phyloP scores from a whole-genome alignment of 2,329 filamentous ascomycete genomes.

The Ascomycota sp. region DNA sequence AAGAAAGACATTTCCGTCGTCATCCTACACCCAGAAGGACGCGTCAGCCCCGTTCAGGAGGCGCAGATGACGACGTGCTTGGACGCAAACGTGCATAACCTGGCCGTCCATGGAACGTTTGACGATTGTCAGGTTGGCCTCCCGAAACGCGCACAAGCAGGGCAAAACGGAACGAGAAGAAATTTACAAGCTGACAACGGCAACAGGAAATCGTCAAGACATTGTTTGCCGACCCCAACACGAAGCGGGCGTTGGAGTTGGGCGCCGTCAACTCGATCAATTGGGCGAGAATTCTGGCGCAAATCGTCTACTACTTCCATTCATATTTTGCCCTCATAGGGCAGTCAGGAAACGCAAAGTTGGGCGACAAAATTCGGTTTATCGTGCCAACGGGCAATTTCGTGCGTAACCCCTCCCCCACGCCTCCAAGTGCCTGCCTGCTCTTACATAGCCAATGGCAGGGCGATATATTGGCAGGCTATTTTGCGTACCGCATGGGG shows the following conservation, averaged over 20 bases:
- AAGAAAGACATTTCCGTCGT: slow-evolving; percentile 96
- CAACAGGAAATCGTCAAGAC: slow-evolving; percentile 73
- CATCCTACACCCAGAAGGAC: slow-evolving; percentile 82
- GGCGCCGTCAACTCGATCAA: slow-evolving; percentile 96
- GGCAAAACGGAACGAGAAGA: too few relatives aligned
- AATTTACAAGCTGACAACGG: too few relatives aligned
- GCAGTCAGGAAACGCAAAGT: slow-evolving; percentile 35
- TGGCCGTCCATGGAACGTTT: slow-evolving; percentile 37
- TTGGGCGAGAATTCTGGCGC: slow-evolving; percentile 82
- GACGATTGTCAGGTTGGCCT: slow-evolving; percentile 27
- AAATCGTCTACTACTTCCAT: slow-evolving; percentile 94
- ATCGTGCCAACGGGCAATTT: slow-evolving; percentile 95
- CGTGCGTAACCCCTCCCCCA: too few relatives aligned
- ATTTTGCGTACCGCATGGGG: slow-evolving; percentile 81
- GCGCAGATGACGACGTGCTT: slow-evolving; percentile 92
- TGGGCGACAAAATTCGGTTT: slow-evolving; percentile 55
- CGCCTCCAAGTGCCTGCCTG: too few relatives aligned
- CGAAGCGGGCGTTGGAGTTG: slow-evolving; percentile 65
- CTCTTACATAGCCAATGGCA: too few relatives aligned
- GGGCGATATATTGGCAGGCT: slow-evolving; percentile 74
- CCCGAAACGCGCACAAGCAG: too few relatives aligned
- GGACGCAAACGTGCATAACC: slow-evolving; percentile 81
- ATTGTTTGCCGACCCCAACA: slow-evolving; percentile 67
- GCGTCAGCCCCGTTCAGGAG: slow-evolving; percentile 76
- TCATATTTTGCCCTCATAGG: slow-evolving; percentile 69